Base-by-base conservation (phyloP, 768 basidiomycete species). In the Glaciozyma antarctica region DNA sequence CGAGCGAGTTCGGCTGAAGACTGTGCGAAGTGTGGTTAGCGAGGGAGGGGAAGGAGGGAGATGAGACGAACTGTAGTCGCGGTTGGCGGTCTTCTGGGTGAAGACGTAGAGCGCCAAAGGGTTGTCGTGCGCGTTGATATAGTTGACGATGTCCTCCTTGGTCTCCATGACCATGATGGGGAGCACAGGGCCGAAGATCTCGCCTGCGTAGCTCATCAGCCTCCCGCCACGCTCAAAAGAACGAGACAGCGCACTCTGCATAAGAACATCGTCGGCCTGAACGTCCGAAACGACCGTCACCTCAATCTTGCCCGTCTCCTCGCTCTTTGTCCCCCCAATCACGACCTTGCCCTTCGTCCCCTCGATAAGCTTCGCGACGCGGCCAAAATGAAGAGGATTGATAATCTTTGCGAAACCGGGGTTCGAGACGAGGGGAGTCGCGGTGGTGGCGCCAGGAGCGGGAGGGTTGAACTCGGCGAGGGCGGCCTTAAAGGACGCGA, bases 141-240 rank as follows among this genome's bases (percentile, higher is more conserved):
- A 84, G 16, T 82, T 80, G 64, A 90, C 84, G 5, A 85, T 89
- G 47, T 83, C 85, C 43, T 89, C 87, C 53, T 60, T n/a, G 61
- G 81, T 32, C 30, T 48, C 30, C 30, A 59, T 8, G 21, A 45
- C 34, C 22, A 56, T 77, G 48, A 93, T 79, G 5, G 88, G 86
- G 28, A 93, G 77, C 15, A 93, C 69, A 12, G 90, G 90, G 0
- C 89, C 90, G 70, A 93, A 91, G 51, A 91, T 80, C 72, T 92
- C 90, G 45, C 65, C 88, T 59, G 47, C 28, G 58, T 1, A 30
- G 22, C 4, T 4, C 17, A 21, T 58, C 21, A 47, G 44, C 28
- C 2, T 16, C 24, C 24, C 56, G 7, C 3, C 10, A 22, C 3
- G 1, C 22, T n/a, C 8, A 13, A 4, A 3, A 57, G 22, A 9